These are phyloP conservation scores for Harringtonia aguacate DNA, from an alignment of 2,329 filamentous ascomycete genomes.

Conservation along the genomic window DNA sequence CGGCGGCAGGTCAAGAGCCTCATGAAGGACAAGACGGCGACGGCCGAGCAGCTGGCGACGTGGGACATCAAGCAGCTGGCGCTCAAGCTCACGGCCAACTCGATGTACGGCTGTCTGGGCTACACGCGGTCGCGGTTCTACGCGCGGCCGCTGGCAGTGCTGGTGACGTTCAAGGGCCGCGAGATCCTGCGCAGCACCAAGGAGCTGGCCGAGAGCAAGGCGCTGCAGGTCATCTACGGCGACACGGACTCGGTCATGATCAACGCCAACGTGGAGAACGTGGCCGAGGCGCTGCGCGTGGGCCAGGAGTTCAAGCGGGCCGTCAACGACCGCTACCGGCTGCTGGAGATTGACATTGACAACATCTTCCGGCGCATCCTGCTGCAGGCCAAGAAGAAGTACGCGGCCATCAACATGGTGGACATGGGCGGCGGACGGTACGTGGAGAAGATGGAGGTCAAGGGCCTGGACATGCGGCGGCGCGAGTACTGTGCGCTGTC, in stretches of 20 bases:
- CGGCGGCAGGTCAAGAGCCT: constrained; percentile 87
- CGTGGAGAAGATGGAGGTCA: constrained; percentile 91
- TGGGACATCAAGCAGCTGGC: constrained; percentile 99
- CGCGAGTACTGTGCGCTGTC: constrained; percentile 94
- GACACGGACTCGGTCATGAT: constrained; percentile 99
- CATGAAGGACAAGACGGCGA: constrained; percentile 91
- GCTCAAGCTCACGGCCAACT: constrained; percentile 94
- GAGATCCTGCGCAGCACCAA: constrained; percentile 96
- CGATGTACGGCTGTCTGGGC: constrained; percentile 97
- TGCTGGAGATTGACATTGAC: constrained; percentile 96
- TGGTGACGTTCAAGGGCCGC: constrained; percentile 94
- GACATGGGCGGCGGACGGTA: constrained; percentile 84
- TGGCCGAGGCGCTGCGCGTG: constrained; percentile 81
- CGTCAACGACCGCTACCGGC: constrained; percentile 85
- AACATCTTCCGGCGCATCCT: constrained; percentile 91
- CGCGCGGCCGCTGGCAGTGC: constrained; percentile 83
- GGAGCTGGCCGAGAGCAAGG: constrained; percentile 82
- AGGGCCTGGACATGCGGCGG: constrained; percentile 95
- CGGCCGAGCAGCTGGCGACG: constrained; percentile 74
- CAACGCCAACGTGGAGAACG: constrained; percentile 93
- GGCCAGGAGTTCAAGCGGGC: constrained; percentile 90
- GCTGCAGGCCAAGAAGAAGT: constrained; percentile 98
- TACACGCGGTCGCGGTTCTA: constrained; percentile 98
- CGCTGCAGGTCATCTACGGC: constrained; percentile 93
- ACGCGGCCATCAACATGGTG: constrained; percentile 89